Percentiles rank a stretch among this genome's conserved stretches.
Conservation (phyloP, 495 filamentous ascomycete genomes). For the Penicillium alfredii region DNA sequence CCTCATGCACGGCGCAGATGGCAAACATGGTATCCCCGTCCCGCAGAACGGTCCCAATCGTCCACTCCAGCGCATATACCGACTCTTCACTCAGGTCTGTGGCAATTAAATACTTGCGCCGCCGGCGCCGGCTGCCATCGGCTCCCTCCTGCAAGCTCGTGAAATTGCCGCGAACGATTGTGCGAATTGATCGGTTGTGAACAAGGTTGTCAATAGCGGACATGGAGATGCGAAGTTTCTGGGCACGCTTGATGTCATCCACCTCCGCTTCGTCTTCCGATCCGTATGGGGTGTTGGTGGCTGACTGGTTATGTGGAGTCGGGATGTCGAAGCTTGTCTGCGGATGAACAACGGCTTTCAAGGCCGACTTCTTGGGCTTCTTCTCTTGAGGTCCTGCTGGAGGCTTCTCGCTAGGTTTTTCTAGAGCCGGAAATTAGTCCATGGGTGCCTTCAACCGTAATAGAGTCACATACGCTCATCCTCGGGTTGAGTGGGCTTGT, state of each 20-base stretch:
- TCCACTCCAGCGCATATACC: constrained; percentile 92
- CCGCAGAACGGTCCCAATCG: constrained; percentile 88
- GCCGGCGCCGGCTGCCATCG: constrained; percentile 63
- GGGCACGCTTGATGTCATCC: constrained; percentile 76
- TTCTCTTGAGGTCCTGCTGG: constrained; percentile 11
- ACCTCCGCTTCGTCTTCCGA: constrained; percentile 84
- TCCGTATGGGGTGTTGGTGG: constrained; percentile 67
- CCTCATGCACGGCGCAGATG: constrained; percentile 87
- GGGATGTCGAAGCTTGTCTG: constrained; percentile 66
- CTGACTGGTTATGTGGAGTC: constrained; percentile 47
- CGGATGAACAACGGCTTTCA: constrained; percentile 69
- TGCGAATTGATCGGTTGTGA: constrained; percentile 76
- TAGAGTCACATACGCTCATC: constrained; percentile 62
- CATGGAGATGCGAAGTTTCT: constrained; percentile 71
- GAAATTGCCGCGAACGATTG: constrained; percentile 85
- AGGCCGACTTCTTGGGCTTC: constrained; percentile 32
- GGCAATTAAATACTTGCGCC: constrained; percentile 85
- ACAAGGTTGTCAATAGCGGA: constrained; percentile 69
- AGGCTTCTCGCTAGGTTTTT: constrained; percentile 3
- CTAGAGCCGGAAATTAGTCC: constrained; percentile 3
- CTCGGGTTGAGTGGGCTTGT: constrained; percentile 2
- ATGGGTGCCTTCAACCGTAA: background rate
- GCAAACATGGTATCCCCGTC: constrained; percentile 92
- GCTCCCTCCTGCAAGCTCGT: constrained; percentile 64
- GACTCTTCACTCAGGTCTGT: constrained; percentile 92